Conservation (phyloP, 108 stramenopile species). For the Cylindrotheca fusiformis region DNA sequence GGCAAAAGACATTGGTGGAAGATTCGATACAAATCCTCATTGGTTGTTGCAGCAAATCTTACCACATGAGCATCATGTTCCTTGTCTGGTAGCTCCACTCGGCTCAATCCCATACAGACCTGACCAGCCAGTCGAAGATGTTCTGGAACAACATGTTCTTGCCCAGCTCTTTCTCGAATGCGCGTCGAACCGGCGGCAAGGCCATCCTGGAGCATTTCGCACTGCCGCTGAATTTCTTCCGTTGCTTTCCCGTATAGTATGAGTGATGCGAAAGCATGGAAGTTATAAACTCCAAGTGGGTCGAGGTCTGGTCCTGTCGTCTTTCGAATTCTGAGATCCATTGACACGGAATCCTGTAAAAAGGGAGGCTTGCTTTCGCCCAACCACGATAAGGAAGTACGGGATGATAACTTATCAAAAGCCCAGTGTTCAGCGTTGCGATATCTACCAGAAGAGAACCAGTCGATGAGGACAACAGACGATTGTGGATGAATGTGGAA, state of each 20-base stretch:
- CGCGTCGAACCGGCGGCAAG: slow-evolving; percentile 33
- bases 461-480: slow-evolving; percentile 43
- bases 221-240: slow-evolving; percentile 23
- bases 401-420: slow-evolving; percentile 23
- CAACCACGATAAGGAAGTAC: slow-evolving; percentile 10
- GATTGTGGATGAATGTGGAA: slow-evolving; percentile 28
- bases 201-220: slow-evolving; percentile 16
- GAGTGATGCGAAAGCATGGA: slow-evolving; percentile 39
- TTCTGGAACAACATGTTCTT: neutral
- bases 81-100: slow-evolving; percentile 15
- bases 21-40: slow-evolving; percentile 61
- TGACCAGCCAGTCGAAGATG: slow-evolving; percentile 21
- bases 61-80: slow-evolving; percentile 21
- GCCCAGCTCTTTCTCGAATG: slow-evolving; percentile 27
- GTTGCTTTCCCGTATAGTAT: slow-evolving; percentile 40
- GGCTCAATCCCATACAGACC: slow-evolving; percentile 32
- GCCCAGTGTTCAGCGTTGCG: slow-evolving; percentile 50
- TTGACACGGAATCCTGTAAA: slow-evolving; percentile 24
- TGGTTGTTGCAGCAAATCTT: slow-evolving; percentile 41
- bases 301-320: slow-evolving; percentile 4
- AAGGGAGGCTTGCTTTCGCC: slow-evolving; percentile 20
- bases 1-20: slow-evolving; percentile 45
- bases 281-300: slow-evolving; percentile 20
- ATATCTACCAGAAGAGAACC: slow-evolving; percentile 49
- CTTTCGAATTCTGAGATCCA: slow-evolving; percentile 19